Evolutionary conservation across 2,329 filamentous ascomycete genomes (phyloP).

Genomic region (Verticillium alfalfae): DNA sequence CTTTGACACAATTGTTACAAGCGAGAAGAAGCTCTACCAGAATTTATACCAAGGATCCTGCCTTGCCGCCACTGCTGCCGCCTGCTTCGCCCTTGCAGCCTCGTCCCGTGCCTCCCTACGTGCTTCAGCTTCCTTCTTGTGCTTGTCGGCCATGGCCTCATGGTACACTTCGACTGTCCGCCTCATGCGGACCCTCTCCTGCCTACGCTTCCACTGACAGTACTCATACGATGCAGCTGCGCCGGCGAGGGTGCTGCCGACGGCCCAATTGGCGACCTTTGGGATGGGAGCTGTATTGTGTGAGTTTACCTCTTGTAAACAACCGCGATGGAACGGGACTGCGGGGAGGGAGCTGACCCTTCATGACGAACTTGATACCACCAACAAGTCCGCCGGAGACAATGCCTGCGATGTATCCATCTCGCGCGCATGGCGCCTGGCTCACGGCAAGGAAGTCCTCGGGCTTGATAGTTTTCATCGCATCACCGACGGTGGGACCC

Average conservation of each 20-base stretch:
- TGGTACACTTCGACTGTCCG: conserved; percentile 65
- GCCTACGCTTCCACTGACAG: conserved; percentile 68
- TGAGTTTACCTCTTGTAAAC: conserved; percentile 4
- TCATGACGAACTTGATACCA: conserved; percentile 65
- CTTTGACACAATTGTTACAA: conserved; percentile 8
- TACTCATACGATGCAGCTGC: conserved; percentile 76
- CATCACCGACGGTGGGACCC: conserved; percentile 43
- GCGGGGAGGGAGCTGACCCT: conserved; percentile 49
- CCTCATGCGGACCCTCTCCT: conserved; percentile 79
- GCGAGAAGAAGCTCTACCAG: conserved; percentile 34
- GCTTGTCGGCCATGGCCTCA: conserved; percentile 36
- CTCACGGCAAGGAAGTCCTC: conserved; percentile 69
- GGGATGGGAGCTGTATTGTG: conserved; percentile 47
- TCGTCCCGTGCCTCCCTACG: conserved; percentile 17
- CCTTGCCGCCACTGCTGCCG: conserved; percentile 22
- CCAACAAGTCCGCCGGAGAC: conserved; percentile 72
- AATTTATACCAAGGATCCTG: conserved; percentile 49
- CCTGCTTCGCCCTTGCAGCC: conserved; percentile 18
- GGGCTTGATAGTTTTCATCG: conserved; percentile 59
- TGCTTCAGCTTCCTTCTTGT: conserved; percentile 35
- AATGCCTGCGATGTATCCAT: conserved; percentile 80
- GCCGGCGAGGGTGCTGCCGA: conserved; percentile 65
- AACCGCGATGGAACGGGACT: conserved; percentile 11
- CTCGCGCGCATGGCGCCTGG: conserved; percentile 76
- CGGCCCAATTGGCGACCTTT: conserved; percentile 78